phyloP scores from a whole-genome alignment of 345 rosid species.

The Citrus reticulata region DNA sequence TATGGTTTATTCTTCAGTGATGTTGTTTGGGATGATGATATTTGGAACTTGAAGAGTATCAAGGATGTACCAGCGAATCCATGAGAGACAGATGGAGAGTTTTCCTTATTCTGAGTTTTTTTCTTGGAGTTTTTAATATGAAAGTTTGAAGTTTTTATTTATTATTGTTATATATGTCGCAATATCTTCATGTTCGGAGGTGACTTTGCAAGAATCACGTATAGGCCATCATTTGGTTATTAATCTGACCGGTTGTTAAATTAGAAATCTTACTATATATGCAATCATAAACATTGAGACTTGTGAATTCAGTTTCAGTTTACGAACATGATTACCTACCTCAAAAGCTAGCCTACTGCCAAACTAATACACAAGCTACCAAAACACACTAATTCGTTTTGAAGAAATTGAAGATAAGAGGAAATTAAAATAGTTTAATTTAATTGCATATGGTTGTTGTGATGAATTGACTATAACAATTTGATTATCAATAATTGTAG shows the following conservation, averaged over 20 bases:
- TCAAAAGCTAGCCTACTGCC: background rate
- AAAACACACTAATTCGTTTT: background rate
- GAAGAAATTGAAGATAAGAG: background rate
- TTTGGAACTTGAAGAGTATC: conserved; percentile 57
- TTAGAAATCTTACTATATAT: background rate
- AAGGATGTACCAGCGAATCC: conserved; percentile 22
- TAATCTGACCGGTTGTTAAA: background rate
- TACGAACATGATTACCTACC: background rate
- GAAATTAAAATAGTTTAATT: background rate
- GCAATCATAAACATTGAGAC: background rate
- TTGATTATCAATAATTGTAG: too few relatives aligned
- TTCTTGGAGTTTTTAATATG: background rate
- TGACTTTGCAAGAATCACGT: background rate
- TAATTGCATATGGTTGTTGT: background rate
- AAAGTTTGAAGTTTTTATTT: background rate
- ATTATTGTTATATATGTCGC: background rate
- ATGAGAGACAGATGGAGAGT: background rate
- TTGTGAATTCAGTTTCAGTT: background rate
- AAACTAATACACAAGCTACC: background rate
- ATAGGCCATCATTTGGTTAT: background rate
- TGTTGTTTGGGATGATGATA: conserved; percentile 64
- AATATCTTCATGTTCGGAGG: background rate
- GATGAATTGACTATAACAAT: background rate
- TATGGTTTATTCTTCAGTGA: conserved; percentile 37
- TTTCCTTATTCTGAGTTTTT: background rate